Percentiles rank a stretch among this genome's conserved stretches.
phyloP scores from a whole-genome alignment of 495 filamentous ascomycete species.

The Penicillium bialowiezense region DNA sequence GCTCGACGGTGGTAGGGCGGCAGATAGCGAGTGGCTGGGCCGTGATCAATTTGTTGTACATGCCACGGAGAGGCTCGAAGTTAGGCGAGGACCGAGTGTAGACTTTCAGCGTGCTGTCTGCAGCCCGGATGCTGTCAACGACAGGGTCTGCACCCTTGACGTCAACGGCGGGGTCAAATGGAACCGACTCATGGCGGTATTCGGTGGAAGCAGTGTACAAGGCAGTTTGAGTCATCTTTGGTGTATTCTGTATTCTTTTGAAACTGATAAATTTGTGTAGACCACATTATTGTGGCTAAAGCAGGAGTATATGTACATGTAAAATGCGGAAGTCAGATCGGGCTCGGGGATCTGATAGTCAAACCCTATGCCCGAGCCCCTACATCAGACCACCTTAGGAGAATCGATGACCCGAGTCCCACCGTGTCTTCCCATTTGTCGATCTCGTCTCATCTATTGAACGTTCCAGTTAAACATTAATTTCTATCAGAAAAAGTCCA shows the following conservation, averaged over 20 bases:
- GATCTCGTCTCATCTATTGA: no score
- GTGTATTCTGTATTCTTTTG: not conserved
- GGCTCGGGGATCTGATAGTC: not conserved
- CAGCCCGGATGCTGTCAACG: not conserved
- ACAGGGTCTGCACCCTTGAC: not conserved
- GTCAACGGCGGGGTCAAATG: not conserved
- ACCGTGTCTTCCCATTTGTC: not conserved
- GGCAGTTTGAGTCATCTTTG: constrained; percentile 1
- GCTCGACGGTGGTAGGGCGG: not conserved
- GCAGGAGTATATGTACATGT: not conserved
- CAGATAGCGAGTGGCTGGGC: not conserved
- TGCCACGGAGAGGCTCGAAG: not conserved
- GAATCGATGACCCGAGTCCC: not conserved
- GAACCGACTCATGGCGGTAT: not conserved
- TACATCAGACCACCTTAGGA: not conserved
- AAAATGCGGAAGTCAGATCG: not conserved
- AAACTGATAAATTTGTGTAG: no score
- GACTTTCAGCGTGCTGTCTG: constrained; percentile 1
- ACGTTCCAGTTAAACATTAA: no score
- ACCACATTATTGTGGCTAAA: no score
- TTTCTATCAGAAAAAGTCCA: not conserved
- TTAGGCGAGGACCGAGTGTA: constrained; percentile 1
- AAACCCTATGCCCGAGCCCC: not conserved
- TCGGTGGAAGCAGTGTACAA: not conserved
- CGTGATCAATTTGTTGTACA: constrained; percentile 4